These are phyloP conservation scores for Boletus putidus DNA, from an alignment of 1,284 basidiomycete species.

Conservation along the genomic window DNA sequence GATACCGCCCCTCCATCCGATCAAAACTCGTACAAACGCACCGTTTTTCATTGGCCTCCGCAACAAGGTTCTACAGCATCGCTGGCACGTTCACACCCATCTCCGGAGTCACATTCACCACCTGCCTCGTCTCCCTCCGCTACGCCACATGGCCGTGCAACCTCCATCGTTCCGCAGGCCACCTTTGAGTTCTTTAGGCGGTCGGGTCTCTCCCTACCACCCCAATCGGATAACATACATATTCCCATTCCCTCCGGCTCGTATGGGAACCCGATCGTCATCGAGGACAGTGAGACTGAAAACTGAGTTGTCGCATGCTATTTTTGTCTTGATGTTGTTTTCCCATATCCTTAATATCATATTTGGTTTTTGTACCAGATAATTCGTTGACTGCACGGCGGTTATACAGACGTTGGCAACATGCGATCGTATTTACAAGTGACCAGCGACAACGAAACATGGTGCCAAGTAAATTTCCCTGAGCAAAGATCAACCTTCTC, in stretches of 20 bases:
- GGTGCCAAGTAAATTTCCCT: background rate
- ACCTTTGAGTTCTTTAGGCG: conserved; percentile 5
- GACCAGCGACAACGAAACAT: background rate
- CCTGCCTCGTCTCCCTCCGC: background rate
- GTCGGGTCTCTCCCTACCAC: conserved; percentile 2
- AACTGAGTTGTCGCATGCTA: background rate
- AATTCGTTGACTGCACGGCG: background rate
- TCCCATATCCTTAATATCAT: background rate
- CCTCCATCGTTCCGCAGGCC: background rate
- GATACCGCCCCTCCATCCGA: background rate
- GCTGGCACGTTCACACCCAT: background rate
- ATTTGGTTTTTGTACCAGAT: background rate
- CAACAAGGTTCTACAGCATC: conserved; percentile 3
- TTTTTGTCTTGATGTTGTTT: background rate
- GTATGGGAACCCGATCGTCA: conserved; percentile 28
- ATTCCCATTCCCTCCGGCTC: conserved; percentile 11
- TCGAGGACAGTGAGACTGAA: conserved; percentile 28
- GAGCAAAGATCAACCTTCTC: background rate
- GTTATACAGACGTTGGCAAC: background rate
- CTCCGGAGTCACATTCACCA: background rate
- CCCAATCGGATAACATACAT: conserved; percentile 2
- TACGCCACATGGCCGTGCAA: background rate
- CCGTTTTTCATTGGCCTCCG: conserved; percentile 1
- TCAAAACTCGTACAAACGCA: conserved; percentile 1
- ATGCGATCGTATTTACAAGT: background rate